Conservation (phyloP, 1,284 basidiomycete genomes). For the Ganoderma multipileum region DNA sequence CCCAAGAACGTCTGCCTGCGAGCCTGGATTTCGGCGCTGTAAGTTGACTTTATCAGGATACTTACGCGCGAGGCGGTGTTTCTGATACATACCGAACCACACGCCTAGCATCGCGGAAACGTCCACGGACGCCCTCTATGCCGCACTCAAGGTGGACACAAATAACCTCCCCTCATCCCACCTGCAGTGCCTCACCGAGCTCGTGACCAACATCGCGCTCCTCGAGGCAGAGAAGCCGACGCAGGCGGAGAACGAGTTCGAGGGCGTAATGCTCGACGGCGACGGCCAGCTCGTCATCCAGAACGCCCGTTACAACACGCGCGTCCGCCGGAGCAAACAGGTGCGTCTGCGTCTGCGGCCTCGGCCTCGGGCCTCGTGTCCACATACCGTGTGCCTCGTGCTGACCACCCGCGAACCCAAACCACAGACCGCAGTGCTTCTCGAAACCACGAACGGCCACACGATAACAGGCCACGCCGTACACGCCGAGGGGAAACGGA, state of each 20-base stretch:
- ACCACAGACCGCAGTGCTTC: slow-evolving; percentile 1
- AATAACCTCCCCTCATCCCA: slow-evolving; percentile 18
- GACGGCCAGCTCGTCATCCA: slow-evolving; percentile 31
- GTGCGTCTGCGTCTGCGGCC: background rate
- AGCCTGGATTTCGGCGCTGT: slow-evolving; percentile 23
- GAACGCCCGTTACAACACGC: slow-evolving; percentile 35
- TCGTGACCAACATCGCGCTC: slow-evolving; percentile 32
- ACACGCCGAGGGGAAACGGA: slow-evolving; percentile 16
- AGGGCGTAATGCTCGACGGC: slow-evolving; percentile 18
- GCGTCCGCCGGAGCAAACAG: slow-evolving; percentile 32
- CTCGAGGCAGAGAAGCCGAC: slow-evolving; percentile 37
- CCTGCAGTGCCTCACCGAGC: slow-evolving; percentile 29
- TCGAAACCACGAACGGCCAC: background rate
- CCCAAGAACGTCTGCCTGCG: slow-evolving; percentile 20
- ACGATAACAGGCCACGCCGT: slow-evolving; percentile 16
- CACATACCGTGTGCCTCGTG: background rate
- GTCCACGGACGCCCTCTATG: background rate
- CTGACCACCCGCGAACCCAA: background rate
- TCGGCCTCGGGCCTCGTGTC: background rate
- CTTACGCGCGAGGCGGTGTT: background rate
- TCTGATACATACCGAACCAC: background rate
- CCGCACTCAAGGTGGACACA: slow-evolving; percentile 19
- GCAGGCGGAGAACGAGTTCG: slow-evolving; percentile 37
- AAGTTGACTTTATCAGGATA: background rate
- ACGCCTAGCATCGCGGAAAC: slow-evolving; percentile 11